Conservation (phyloP, 495 filamentous ascomycete species). For the Hyphodiscus hymeniophilus region DNA sequence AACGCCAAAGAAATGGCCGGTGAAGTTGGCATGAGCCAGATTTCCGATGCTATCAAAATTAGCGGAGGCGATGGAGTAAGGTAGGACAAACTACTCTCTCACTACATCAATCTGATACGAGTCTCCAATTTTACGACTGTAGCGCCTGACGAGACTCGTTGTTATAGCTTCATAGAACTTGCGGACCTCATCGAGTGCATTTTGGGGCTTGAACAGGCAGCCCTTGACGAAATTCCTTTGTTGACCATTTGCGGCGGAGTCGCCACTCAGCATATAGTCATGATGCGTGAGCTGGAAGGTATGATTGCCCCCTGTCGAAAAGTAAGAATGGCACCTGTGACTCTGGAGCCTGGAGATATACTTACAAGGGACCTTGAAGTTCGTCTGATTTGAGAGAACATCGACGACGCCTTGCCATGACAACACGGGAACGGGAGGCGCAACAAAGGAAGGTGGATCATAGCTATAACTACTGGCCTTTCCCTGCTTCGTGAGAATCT, state of each 20-base stretch:
- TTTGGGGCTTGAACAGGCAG: constrained; percentile 42
- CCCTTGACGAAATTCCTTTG: constrained; percentile 45
- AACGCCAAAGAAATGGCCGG: constrained; percentile 58
- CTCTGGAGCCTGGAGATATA: constrained; percentile 26
- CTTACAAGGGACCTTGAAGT: constrained; percentile 55
- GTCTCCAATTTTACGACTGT: too few species aligned
- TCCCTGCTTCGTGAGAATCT: constrained; percentile 65
- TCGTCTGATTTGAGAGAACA: constrained; percentile 49
- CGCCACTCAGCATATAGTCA: constrained; percentile 49
- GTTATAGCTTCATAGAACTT: constrained; percentile 56
- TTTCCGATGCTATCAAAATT: constrained; percentile 69
- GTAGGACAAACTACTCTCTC: constrained; percentile 17
- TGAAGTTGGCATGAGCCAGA: constrained; percentile 61
- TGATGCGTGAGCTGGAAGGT: constrained; percentile 24
- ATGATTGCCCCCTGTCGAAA: constrained; percentile 24
- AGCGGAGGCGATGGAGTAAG: constrained; percentile 51
- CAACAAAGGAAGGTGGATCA: constrained; percentile 26
- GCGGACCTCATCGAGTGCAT: constrained; percentile 48
- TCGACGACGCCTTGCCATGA: constrained; percentile 54
- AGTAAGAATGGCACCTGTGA: not conserved
- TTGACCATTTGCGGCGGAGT: constrained; percentile 35
- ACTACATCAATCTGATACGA: constrained; percentile 44
- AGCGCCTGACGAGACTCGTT: constrained; percentile 35
- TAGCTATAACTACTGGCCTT: constrained; percentile 48
- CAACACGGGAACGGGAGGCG: constrained; percentile 42